Base-by-base conservation (phyloP, 352 stramenopile species). In the Phytophthora tentaculata region DNA sequence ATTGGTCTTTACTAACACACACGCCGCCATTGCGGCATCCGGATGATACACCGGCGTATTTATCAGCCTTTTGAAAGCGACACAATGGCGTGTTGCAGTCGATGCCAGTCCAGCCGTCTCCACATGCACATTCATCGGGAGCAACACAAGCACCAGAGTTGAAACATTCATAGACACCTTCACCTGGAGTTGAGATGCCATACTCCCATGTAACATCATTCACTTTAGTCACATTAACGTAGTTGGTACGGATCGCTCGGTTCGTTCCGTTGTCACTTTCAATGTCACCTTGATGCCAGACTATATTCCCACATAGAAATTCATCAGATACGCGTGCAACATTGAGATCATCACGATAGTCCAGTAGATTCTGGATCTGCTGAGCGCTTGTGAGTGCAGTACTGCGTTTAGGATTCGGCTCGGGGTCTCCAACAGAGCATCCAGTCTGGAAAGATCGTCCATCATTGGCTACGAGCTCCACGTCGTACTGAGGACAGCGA, bases 101-200 rank as follows among this genome's bases (percentile, higher is more conserved):
- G 65, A 98, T 97, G 7, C 96, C 97, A 22, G 79, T 67, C 82
- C 92, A 98, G 26, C 95, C 94, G 48, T 98, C 95, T 7, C 85
- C 80, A 66, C 95, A 98, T 2, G 90, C 94, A 72, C 95, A 98
- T 37, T 80, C 94, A 60, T 98, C 95, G 0, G 95, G 95, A 10
- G 74, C 78, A 28, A 99, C 79, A 73, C 97, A 99, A 45, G 88
- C 92, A 19, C 96, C 96, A 20, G 84, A 79, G 79, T 99, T 97
- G 71, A 88, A 97, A 78, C 97, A 99, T 65, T 86, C 88, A 77
- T 96, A 99, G 13, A 99, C 87, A 22, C 97, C 97, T 71, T 99
- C 97, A 2, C 96, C 96, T 1, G 76, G 53, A 1, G 75, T 82
- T 0, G 71, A 55, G 3, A 52, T 28, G 24, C 91, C 94, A 24